Base-by-base conservation (phyloP, 768 basidiomycete genomes). In the Hydnum rufescens region DNA sequence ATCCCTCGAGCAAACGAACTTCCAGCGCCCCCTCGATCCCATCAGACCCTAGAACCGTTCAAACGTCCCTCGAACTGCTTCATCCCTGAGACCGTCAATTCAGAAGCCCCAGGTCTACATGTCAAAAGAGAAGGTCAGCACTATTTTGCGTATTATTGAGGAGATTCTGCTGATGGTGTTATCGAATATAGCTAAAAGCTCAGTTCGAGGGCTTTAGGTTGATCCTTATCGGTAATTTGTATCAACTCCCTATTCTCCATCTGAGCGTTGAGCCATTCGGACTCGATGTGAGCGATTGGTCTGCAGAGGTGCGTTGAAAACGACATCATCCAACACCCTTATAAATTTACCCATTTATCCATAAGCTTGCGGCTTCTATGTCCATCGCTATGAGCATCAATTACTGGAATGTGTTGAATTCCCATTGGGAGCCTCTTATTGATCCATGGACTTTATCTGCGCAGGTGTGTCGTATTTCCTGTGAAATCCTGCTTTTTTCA, bases 391-490 rank as follows among this genome's bases (percentile, higher is more conserved):
- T 78, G 2, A 77, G 80, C 49, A 81, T 95, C 63, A 88, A 79
- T 54, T 99, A 95, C 61, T 99, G 89, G 87, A 99, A 99, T 64
- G 65, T 97, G 49, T 80, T 81, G 23, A 96, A 95, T 62, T 97
- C 95, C 47, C 89, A 97, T 60, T 99, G 95, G 89, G 95, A 97
- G 65, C 93, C 95, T 1, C 58, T 99, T 51, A 86, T 93, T 56
- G 95, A 99, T 62, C 95, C 95, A 2, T 99, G 93, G 92, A 82
- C 78, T 18, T 82, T 95, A 58, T 78, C 79, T 5, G 62, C 82
- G 46, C 72, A 72, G 54, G 86, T 89, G 60, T 49, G 47, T 36
- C 6, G 16, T 23, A 51, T 8, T 51, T 31, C 8, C 25, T 6
- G 18, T 39, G 26, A 36, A 18, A 31, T 39, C 8, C 63, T 42